A percentile compares a stretch with the other conserved stretches of the same genome.
These are phyloP conservation scores for Mallotus japonicus DNA, from an alignment of 441 rosid species.

Conservation along the genomic window DNA sequence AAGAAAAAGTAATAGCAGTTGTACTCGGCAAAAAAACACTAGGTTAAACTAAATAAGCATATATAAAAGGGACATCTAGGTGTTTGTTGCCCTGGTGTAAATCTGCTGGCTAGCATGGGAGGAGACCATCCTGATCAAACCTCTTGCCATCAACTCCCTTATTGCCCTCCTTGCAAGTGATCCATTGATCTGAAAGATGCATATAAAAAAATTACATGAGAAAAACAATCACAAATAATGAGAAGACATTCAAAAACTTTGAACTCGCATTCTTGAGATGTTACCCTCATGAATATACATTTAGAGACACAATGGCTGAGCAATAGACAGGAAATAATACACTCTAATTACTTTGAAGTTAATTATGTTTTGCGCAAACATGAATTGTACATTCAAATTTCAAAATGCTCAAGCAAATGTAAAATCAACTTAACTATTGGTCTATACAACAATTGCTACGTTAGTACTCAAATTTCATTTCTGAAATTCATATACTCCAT, in stretches of 20 bases:
- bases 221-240: no score
- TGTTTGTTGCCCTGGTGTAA: constrained; percentile 70
- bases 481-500: no score
- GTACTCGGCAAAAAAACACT: constrained; percentile 8
- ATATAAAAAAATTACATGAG: no score
- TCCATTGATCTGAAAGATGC: constrained; percentile 44
- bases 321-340: not conserved
- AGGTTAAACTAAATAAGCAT: constrained; percentile 12
- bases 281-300: not conserved
- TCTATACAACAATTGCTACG: not conserved
- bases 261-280: no score
- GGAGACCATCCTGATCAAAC: constrained; percentile 66
- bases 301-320: not conserved
- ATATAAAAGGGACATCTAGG: constrained; percentile 31
- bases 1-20: not conserved
- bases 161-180: constrained; percentile 79
- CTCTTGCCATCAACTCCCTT: constrained; percentile 66
- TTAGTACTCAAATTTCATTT: not conserved
- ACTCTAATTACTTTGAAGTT: not conserved
- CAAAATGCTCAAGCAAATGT: not conserved
- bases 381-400: not conserved
- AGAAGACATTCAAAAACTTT: no score
- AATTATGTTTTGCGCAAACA: not conserved
- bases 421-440: not conserved
- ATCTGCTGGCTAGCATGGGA: constrained; percentile 76